phyloP scores from a whole-genome alignment of 2,329 filamentous ascomycete genomes.

The Colletotrichum coccodes region DNA sequence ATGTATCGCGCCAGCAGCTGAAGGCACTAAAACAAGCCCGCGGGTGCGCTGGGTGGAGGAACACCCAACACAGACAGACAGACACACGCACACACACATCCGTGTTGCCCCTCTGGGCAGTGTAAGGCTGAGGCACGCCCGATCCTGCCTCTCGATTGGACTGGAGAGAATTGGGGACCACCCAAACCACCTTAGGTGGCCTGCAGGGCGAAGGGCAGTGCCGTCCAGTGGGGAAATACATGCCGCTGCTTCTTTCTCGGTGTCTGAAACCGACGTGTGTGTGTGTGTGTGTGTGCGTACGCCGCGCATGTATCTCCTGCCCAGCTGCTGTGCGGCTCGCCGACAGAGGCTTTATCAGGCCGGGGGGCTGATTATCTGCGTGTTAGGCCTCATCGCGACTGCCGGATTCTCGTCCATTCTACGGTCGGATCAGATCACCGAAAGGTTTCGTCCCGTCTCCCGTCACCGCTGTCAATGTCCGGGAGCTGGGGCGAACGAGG shows the following conservation, averaged over 20 bases:
- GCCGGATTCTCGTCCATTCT: neutral
- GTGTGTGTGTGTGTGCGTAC: neutral
- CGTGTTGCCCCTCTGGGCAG: constrained; percentile 30
- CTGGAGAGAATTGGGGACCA: too few species aligned
- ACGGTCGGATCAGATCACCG: constrained; percentile 2
- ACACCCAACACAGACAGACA: neutral
- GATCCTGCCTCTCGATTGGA: constrained; percentile 11
- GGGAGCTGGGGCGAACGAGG: neutral
- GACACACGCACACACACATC: too few species aligned
- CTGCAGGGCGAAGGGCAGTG: neutral
- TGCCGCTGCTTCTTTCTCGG: neutral
- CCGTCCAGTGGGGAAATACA: constrained; percentile 2
- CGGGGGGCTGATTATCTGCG: neutral
- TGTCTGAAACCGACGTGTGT: neutral
- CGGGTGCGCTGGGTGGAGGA: constrained; percentile 17
- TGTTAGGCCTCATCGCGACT: neutral
- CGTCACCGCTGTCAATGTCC: constrained; percentile 5
- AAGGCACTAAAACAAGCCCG: constrained; percentile 33
- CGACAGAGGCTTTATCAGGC: neutral
- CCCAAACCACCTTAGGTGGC: too few species aligned
- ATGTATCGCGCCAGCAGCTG: constrained; percentile 36
- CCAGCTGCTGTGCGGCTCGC: neutral
- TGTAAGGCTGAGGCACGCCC: constrained; percentile 30
- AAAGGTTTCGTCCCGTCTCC: constrained; percentile 16
- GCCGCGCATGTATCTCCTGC: neutral